Evolutionary conservation across 495 filamentous ascomycete genomes (phyloP).

Genomic region (Cercophora samala): DNA sequence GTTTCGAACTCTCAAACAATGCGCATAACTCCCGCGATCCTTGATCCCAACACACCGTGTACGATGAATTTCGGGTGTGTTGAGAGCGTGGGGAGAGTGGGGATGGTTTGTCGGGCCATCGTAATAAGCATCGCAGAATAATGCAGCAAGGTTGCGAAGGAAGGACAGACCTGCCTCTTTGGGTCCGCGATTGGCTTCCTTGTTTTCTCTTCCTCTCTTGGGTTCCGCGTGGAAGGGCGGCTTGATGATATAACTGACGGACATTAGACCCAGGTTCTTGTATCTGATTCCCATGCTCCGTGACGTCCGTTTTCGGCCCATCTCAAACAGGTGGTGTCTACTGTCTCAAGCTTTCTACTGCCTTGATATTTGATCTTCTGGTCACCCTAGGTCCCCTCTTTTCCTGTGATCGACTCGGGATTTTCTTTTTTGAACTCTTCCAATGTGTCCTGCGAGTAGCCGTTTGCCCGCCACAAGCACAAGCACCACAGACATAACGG

Average conservation of each 20-base stretch:
- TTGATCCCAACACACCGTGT: background rate
- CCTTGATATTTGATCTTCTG: slow-evolving; percentile 1
- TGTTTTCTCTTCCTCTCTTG: background rate
- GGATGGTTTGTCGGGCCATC: background rate
- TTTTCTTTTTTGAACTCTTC: background rate
- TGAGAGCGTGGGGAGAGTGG: background rate
- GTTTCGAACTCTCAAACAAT: background rate
- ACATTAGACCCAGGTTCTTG: slow-evolving; percentile 6
- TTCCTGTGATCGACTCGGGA: background rate
- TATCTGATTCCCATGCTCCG: background rate
- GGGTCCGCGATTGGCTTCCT: background rate
- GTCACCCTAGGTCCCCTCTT: background rate
- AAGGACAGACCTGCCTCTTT: background rate
- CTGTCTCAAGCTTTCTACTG: background rate
- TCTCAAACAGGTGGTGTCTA: background rate
- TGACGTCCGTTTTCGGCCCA: background rate
- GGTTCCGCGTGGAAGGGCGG: slow-evolving; percentile 5
- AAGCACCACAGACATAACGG: background rate
- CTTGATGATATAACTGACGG: slow-evolving; percentile 13
- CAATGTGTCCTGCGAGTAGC: slow-evolving; percentile 1
- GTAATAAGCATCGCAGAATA: background rate
- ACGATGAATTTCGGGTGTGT: background rate
- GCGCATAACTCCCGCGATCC: background rate
- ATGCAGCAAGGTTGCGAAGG: background rate
- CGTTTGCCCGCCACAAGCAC: slow-evolving; percentile 5